Evolutionary conservation across 441 rosid genomes (phyloP).

Genomic region (Mallotus japonicus): DNA sequence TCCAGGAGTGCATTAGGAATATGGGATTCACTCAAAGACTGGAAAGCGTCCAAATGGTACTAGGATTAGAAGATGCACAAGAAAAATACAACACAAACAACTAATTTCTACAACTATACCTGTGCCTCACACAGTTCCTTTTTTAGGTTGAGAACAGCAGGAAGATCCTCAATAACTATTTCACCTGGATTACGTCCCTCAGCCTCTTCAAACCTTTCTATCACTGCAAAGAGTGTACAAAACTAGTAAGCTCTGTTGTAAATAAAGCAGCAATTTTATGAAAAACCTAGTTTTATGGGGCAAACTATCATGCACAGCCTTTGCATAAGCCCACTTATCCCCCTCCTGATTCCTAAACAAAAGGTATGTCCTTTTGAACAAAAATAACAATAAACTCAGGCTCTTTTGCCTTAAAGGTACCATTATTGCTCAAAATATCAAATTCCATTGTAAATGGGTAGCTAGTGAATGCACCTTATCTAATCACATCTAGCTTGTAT

Average conservation of each 20-base stretch:
- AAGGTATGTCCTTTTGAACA: not conserved
- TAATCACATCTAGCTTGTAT: not conserved
- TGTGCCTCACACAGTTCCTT: conserved; percentile 63
- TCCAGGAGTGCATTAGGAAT: conserved; percentile 60
- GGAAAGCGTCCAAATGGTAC: conserved; percentile 21
- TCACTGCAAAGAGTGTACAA: conserved; percentile 39
- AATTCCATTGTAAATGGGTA: not conserved
- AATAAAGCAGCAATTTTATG: not conserved
- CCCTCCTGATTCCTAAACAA: not conserved
- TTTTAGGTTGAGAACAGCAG: conserved; percentile 51
- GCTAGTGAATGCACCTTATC: not conserved
- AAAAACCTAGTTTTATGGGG: not conserved
- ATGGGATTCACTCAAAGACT: conserved; percentile 56
- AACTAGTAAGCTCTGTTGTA: not conserved
- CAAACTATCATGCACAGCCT: not conserved
- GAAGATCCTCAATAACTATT: conserved; percentile 50
- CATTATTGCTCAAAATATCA: not conserved
- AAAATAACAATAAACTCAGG: not conserved
- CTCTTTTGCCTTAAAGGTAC: not conserved
- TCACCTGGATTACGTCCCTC: conserved; percentile 56
- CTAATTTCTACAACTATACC: conserved; percentile 31
- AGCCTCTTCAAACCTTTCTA: conserved; percentile 69
- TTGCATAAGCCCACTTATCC: not conserved
- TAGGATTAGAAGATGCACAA: conserved; percentile 5
- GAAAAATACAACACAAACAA: not conserved